Evolutionary conservation across 768 basidiomycete species (phyloP), one percentile per base, ranked within the genome.

Genomic region (Mycena vulgaris): DNA sequence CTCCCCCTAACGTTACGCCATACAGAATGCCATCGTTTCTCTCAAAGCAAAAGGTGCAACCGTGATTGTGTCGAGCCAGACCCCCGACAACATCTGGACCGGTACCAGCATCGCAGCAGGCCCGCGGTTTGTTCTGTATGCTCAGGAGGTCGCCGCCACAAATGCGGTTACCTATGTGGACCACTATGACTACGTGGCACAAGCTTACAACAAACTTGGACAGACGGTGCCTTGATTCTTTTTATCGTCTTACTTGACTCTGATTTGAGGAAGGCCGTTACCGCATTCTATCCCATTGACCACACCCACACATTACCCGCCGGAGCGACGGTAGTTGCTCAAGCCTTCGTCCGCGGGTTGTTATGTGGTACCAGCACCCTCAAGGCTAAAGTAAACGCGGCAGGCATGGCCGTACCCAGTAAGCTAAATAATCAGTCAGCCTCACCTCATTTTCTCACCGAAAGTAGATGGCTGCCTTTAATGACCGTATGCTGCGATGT

Each of bases 1-100:
- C n/a, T 45, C 14, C n/a, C n/a, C 21, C n/a, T 23, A 45, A 45
- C 6, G 21, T 3, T 6, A 3, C 3, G 42, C n/a, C 6, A 6
- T n/a, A 6, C 37, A 61, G 52, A 68, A 69, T 40, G 68, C 68
- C 8, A 53, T 69, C 30, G 14, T 35, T 28, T 21, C 82, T 11
- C 73, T 87, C 53, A 78, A 83, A 71, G 79, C 84, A 0, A 87
- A 87, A 74, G 87, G 87, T 21, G 85, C 82, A 37, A 85, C 81
- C 31, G 81, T 83, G 33, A 86, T 88, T 63, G 77, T 88, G 13
- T 84, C 85, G 16, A 83, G 85, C 3, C 85, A 85, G 66, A 88
- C 87, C 3, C 87, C 87, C 9, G 77, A 81, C 69, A 85, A 88
- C 73, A 79, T 79, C 35, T 88, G 84, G 85, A 62, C 76, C 2